Percentiles rank a stretch among this genome's conserved stretches.
phyloP scores from a whole-genome alignment of 805 yeast species.

The Lipomyces lipofer region DNA sequence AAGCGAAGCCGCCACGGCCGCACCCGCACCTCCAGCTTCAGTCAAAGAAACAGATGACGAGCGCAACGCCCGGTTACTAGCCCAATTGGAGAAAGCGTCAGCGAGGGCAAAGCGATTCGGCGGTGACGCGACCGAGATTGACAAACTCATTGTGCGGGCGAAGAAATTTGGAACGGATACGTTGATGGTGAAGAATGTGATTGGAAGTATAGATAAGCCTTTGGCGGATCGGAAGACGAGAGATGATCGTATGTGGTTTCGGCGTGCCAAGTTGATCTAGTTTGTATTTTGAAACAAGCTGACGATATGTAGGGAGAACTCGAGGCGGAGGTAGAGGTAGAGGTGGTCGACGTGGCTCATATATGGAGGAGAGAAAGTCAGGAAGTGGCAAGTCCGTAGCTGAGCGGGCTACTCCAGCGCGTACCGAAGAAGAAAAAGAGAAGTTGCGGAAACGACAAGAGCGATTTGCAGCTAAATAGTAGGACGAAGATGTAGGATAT shows the following conservation, averaged over 20 bases:
- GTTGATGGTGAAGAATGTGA: not conserved
- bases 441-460: conserved; percentile 19
- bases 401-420: not conserved
- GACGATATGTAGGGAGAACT: too few species aligned
- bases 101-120: conserved; percentile 26
- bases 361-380: not conserved
- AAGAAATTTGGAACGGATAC: conserved; percentile 21
- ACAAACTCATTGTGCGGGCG: conserved; percentile 21
- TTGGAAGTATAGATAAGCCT: conserved; percentile 7
- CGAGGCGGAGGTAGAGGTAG: not conserved
- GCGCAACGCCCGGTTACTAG: conserved; percentile 3
- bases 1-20: not conserved
- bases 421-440: conserved; percentile 15
- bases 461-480: conserved; percentile 13
- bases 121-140: conserved; percentile 24
- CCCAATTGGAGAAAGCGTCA: conserved; percentile 9
- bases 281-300: too few species aligned
- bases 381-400: not conserved
- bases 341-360: not conserved
- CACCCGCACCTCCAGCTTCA: conserved; percentile 1
- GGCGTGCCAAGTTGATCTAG: too few species aligned
- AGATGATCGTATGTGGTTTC: too few species aligned
- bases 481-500: too few species aligned
- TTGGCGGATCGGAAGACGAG: conserved; percentile 1
- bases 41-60: not conserved